Conservation (phyloP, 1,139 yeast species). For the Yamadazyma jaroonii region DNA sequence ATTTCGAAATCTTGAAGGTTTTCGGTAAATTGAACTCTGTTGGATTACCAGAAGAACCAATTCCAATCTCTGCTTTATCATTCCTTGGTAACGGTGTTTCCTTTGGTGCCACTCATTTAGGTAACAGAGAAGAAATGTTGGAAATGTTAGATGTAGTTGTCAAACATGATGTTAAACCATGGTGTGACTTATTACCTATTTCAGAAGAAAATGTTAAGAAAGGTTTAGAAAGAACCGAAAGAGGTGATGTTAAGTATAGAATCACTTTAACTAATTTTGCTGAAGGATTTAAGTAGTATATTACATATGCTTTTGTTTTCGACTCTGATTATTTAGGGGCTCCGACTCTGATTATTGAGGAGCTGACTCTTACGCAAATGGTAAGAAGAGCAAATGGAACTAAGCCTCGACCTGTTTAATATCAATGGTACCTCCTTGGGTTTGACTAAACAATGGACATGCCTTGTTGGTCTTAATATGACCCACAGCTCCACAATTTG, state of each 20-base stretch:
- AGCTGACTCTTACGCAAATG: no score
- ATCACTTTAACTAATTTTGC: constrained; percentile 42
- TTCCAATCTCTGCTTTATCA: constrained; percentile 21
- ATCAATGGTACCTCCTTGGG: constrained; percentile 13
- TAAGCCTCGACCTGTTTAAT: no score
- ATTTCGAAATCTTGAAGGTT: constrained; percentile 30
- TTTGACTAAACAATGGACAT: constrained; percentile 72
- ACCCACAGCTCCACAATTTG: constrained; percentile 93
- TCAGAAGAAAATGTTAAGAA: constrained; percentile 48
- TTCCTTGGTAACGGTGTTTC: constrained; percentile 42
- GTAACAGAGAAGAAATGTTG: constrained; percentile 53
- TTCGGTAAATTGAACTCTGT: constrained; percentile 52
- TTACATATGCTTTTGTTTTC: no score
- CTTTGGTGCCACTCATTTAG: constrained; percentile 43
- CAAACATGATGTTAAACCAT: constrained; percentile 49
- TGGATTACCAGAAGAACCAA: constrained; percentile 42
- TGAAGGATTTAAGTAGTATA: constrained; percentile 8
- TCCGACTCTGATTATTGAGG: no score
- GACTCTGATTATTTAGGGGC: not conserved
- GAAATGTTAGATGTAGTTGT: constrained; percentile 55
- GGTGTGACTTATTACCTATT: constrained; percentile 59
- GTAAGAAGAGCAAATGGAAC: no score
- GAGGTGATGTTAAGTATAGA: constrained; percentile 53
- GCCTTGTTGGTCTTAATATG: constrained; percentile 88
- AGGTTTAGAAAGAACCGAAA: constrained; percentile 48